These are phyloP conservation scores for Tagetes patula DNA, from an alignment of 129 eudicot species.

Conservation along the genomic window DNA sequence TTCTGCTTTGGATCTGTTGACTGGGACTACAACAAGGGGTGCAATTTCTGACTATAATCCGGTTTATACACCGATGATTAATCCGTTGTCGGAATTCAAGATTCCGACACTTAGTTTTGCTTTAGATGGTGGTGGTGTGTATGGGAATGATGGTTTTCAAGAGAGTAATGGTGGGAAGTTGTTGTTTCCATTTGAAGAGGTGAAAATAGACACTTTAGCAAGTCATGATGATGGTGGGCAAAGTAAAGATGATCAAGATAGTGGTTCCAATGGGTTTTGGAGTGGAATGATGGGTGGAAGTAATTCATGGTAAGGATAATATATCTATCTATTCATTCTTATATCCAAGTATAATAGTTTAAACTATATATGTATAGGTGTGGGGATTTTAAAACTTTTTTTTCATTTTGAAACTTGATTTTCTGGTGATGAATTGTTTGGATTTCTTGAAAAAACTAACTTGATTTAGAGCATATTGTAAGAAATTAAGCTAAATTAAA, in stretches of 20 bases:
- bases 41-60: conserved; percentile 26
- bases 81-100: conserved; percentile 25
- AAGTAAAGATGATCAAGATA: conserved; percentile 47
- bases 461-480: conserved; percentile 11
- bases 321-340: not conserved
- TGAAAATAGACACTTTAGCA: conserved; percentile 51
- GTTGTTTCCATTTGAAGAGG: conserved; percentile 73
- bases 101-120: not conserved
- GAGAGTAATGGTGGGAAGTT: conserved; percentile 39
- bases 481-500: conserved; percentile 13
- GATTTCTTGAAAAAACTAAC: conserved; percentile 43
- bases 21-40: conserved; percentile 61
- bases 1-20: conserved; percentile 66
- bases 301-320: conserved; percentile 52
- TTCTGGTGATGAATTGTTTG: conserved; percentile 35
- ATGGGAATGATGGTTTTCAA: conserved; percentile 27
- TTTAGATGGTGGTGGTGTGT: conserved; percentile 3
- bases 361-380: not conserved
- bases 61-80: conserved; percentile 24
- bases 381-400: conserved; percentile 13
- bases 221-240: conserved; percentile 26
- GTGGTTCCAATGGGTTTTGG: conserved; percentile 73
- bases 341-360: conserved; percentile 16
- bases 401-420: conserved; percentile 27
- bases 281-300: conserved; percentile 74